Conservation (phyloP, 1,139 yeast genomes). For the Pichiaceae sp. region DNA sequence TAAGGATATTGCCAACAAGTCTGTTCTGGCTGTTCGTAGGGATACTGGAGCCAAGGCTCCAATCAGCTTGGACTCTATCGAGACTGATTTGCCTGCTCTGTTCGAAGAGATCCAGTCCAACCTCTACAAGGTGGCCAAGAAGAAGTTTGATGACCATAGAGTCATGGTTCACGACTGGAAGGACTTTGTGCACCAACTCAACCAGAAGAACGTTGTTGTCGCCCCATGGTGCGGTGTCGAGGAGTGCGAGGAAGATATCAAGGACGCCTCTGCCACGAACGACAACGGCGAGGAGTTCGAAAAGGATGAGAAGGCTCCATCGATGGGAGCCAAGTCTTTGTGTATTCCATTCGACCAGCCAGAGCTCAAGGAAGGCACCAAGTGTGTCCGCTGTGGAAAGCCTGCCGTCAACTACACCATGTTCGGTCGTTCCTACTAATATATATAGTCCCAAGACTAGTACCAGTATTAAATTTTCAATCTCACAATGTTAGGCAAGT, state of each 20-base stretch:
- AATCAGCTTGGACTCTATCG: constrained; percentile 59
- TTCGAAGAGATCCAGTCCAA: constrained; percentile 75
- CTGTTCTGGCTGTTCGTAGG: constrained; percentile 88
- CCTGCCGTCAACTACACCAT: constrained; percentile 75
- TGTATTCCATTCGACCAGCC: constrained; percentile 97
- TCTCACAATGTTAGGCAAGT: too few species aligned
- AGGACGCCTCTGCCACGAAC: constrained; percentile 79
- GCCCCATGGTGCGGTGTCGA: constrained; percentile 97
- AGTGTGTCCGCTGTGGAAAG: constrained; percentile 79
- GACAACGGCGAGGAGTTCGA: constrained; percentile 78
- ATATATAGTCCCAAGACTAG: not conserved
- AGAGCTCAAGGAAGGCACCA: constrained; percentile 62
- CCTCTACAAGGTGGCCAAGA: constrained; percentile 71
- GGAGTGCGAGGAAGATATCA: constrained; percentile 95
- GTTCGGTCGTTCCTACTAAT: constrained; percentile 91
- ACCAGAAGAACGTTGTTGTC: constrained; percentile 80
- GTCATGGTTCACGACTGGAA: constrained; percentile 76
- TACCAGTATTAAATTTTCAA: constrained; percentile 1
- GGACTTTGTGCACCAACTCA: constrained; percentile 88
- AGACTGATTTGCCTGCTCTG: constrained; percentile 60
- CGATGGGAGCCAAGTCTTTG: constrained; percentile 98
- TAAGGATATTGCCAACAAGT: constrained; percentile 74
- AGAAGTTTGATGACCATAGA: constrained; percentile 74
- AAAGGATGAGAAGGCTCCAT: constrained; percentile 92
- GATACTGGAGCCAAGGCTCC: constrained; percentile 71